A percentile compares a stretch with the other conserved stretches of the same genome.
These are phyloP conservation scores for Euphorbia tirucalli DNA, from an alignment of 345 rosid species.

Conservation along the genomic window DNA sequence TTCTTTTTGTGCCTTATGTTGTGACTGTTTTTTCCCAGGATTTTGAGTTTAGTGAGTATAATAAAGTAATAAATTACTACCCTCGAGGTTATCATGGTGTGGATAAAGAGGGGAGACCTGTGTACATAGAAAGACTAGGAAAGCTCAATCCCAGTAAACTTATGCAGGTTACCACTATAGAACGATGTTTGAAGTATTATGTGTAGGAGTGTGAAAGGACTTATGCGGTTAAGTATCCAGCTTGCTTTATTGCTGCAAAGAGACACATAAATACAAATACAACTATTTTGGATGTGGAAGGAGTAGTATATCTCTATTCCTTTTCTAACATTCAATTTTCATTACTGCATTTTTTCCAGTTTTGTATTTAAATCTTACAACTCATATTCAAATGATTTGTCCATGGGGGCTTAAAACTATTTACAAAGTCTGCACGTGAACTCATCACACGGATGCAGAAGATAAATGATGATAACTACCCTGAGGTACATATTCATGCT, in stretches of 20 bases:
- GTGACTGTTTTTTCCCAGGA: slow-evolving; percentile 13
- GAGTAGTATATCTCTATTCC: slow-evolving; percentile 58
- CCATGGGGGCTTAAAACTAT: slow-evolving; percentile 69
- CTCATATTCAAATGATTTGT: too few relatives aligned
- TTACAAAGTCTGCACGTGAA: slow-evolving; percentile 87
- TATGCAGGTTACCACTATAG: slow-evolving; percentile 86
- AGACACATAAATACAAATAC: slow-evolving; percentile 94
- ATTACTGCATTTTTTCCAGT: not conserved
- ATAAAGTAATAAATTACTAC: slow-evolving; percentile 27
- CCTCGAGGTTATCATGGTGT: slow-evolving; percentile 18
- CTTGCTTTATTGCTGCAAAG: slow-evolving; percentile 84
- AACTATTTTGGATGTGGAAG: slow-evolving; percentile 95
- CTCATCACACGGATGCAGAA: slow-evolving; percentile 86
- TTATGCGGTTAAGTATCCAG: slow-evolving; percentile 74
- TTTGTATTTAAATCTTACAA: slow-evolving; percentile 20
- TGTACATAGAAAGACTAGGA: slow-evolving; percentile 30
- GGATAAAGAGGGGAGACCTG: too few relatives aligned
- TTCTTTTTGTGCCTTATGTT: too few relatives aligned
- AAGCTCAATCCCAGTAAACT: slow-evolving; percentile 82
- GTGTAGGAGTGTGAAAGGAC: slow-evolving; percentile 86
- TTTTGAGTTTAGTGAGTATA: slow-evolving; percentile 27
- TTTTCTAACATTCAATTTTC: not conserved
- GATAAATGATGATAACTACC: slow-evolving; percentile 95
- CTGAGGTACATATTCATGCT: slow-evolving; percentile 52
- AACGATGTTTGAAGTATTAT: slow-evolving; percentile 78